These are phyloP conservation scores for Scleroderma citrinum DNA, from an alignment of 768 basidiomycete species.

Conservation along the genomic window DNA sequence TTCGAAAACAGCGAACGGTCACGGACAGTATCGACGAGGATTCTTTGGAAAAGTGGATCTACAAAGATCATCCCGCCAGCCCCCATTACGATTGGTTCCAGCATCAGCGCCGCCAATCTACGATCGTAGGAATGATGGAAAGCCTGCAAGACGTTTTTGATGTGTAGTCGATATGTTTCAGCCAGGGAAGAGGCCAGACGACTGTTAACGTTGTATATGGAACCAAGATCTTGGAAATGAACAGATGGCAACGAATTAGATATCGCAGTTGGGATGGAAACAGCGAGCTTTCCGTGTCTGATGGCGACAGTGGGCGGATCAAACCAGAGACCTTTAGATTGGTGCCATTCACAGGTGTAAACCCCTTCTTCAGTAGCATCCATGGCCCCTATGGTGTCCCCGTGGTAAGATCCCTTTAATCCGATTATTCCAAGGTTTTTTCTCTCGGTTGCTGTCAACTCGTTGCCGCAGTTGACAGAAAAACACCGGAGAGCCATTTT, in stretches of 20 bases:
- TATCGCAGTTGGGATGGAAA: constrained; percentile 50
- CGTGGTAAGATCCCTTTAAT: constrained; percentile 90
- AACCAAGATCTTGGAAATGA: constrained; percentile 39
- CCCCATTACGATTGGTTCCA: constrained; percentile 92
- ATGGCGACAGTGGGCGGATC: constrained; percentile 79
- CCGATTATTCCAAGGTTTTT: constrained; percentile 74
- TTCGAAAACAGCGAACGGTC: constrained; percentile 29
- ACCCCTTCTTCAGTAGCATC: constrained; percentile 90
- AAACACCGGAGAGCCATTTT: constrained; percentile 91
- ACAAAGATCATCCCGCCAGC: constrained; percentile 98
- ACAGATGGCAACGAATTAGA: constrained; percentile 19
- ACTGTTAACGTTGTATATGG: constrained; percentile 63
- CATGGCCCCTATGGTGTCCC: constrained; percentile 97
- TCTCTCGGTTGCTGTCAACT: constrained; percentile 32
- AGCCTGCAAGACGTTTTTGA: constrained; percentile 44
- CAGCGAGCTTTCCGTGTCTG: constrained; percentile 47
- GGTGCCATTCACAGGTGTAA: constrained; percentile 95
- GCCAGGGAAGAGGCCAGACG: constrained; percentile 63
- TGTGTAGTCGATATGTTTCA: constrained; percentile 51
- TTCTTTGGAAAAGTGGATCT: constrained; percentile 91
- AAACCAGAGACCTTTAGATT: constrained; percentile 89
- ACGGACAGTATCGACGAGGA: constrained; percentile 79
- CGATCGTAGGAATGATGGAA: constrained; percentile 36
- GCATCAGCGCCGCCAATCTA: constrained; percentile 66
- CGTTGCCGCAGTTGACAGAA: constrained; percentile 33